Base-by-base conservation (phyloP, 2,329 filamentous ascomycete species). In the Botrytis medusae region DNA sequence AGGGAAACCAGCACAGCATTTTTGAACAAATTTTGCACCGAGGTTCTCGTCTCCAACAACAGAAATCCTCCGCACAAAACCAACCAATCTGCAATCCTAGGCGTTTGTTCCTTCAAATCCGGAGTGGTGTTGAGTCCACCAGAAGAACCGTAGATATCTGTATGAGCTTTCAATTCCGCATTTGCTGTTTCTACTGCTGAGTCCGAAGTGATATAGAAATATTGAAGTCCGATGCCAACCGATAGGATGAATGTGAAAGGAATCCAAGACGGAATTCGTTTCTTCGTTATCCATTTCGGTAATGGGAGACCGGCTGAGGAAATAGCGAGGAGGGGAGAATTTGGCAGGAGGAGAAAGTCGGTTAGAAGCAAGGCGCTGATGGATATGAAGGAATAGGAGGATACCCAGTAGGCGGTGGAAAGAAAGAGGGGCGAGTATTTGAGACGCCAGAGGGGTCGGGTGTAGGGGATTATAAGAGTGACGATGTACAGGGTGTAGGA, bases 401-500 rank as follows among this genome's bases (percentile, higher is more conserved):
- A 83, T 9, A 84, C 83, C 84, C 84, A 85, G 80, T 82, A 86
- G 1, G 84, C 84, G 5, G 83, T 82, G 44, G 83, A 60, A 72
- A 85, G 81, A 78, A 85, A 85, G 34, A 72, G 54, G 5, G 74
- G 59, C 0, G 67, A 37, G 20, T 62, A 74, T 54, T 76, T 69
- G 16, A 76, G 71, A n/a, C 77, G 72, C 76, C 77, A 77, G 57
- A 67, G 61, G 20, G 64, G 69, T 9, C 76, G 71, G 5, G 77
- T 78, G 60, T 77, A 77, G 1, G 77, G 85, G 16, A 85, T 80
- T 70, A 84, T 84, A 72, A 85, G 77, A 84, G 85, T 85, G 7
- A 83, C 80, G 79, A 85, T 84, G 76, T 85, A 86, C 14, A 85
- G 81, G 0, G 85, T 86, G 77, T 84, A 85, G 75, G 82, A 83